These are phyloP conservation scores for Fusarium decemcellulare DNA, from an alignment of 2,329 filamentous ascomycete species.

Conservation along the genomic window DNA sequence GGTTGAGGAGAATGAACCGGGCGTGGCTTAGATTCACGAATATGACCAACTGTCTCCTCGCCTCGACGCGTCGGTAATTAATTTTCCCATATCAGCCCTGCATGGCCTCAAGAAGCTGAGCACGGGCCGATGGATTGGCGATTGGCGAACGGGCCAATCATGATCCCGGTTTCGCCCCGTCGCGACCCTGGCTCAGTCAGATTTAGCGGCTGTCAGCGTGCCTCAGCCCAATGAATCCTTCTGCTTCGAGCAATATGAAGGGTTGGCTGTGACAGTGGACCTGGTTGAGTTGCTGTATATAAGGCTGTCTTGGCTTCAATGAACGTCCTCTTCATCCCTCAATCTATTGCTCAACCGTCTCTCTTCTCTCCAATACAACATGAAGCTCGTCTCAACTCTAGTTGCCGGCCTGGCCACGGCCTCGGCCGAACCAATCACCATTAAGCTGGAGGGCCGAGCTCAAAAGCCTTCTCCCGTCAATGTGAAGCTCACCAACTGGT, in stretches of 20 bases:
- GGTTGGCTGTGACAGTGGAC: not conserved
- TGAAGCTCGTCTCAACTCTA: not conserved
- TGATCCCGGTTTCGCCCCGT: slow-evolving; percentile 1
- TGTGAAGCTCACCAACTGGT: slow-evolving; percentile 32
- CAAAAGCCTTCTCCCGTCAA: slow-evolving; percentile 12
- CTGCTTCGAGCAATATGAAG: not conserved
- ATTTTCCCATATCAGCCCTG: slow-evolving; percentile 2
- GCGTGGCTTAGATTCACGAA: slow-evolving; percentile 15
- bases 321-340: not conserved
- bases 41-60: not conserved
- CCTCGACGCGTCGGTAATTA: not conserved
- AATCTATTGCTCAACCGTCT: not conserved
- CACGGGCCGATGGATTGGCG: not conserved
- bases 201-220: not conserved
- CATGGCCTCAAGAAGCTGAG: not conserved
- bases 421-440: not conserved
- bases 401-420: slow-evolving; percentile 2
- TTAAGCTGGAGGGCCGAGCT: not conserved
- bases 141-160: slow-evolving; percentile 34
- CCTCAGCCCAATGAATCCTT: not conserved
- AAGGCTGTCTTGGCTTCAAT: not conserved
- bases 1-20: slow-evolving; percentile 16
- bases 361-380: not conserved
- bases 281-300: slow-evolving; percentile 1
- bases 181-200: not conserved